Conservation (phyloP, 257 asterid genomes). For the Ajuga chamaepitys region DNA sequence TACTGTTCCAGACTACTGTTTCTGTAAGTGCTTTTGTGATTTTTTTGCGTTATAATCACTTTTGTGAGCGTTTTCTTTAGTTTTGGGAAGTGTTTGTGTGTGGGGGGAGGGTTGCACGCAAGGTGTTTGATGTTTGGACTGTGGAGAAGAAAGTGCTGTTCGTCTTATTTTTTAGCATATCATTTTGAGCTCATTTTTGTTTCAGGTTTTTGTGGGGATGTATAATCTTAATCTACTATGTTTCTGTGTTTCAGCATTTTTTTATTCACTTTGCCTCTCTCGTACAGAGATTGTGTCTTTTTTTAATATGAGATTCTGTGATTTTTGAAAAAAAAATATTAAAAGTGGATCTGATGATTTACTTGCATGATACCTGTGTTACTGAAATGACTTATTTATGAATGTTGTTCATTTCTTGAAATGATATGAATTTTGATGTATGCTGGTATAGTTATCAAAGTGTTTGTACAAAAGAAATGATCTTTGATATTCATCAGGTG, state of each 20-base stretch:
- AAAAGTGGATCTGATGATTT: constrained; percentile 20
- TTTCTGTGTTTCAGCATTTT: background rate
- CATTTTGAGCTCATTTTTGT: background rate
- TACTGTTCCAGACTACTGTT: constrained; percentile 6
- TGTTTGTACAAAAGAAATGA: background rate
- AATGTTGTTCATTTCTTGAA: background rate
- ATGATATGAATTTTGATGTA: background rate
- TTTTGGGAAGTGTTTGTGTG: background rate
- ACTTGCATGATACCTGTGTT: background rate
- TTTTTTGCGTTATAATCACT: background rate
- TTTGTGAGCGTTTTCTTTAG: background rate
- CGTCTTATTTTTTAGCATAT: background rate
- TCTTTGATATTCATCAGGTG: constrained; percentile 3
- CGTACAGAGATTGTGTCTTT: background rate
- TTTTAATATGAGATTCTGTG: background rate
- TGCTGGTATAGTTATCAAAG: background rate
- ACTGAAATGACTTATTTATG: background rate
- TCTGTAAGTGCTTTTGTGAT: constrained; percentile 20
- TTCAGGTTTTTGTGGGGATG: constrained; percentile 14
- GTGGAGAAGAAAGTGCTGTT: constrained; percentile 12
- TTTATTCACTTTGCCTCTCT: background rate
- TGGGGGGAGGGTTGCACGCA: background rate
- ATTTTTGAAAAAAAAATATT: background rate
- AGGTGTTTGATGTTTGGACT: constrained; percentile 9
- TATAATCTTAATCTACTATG: background rate